These are phyloP conservation scores for Pulveroboletus sp. DNA, from an alignment of 1,284 basidiomycete genomes.

Conservation along the genomic window DNA sequence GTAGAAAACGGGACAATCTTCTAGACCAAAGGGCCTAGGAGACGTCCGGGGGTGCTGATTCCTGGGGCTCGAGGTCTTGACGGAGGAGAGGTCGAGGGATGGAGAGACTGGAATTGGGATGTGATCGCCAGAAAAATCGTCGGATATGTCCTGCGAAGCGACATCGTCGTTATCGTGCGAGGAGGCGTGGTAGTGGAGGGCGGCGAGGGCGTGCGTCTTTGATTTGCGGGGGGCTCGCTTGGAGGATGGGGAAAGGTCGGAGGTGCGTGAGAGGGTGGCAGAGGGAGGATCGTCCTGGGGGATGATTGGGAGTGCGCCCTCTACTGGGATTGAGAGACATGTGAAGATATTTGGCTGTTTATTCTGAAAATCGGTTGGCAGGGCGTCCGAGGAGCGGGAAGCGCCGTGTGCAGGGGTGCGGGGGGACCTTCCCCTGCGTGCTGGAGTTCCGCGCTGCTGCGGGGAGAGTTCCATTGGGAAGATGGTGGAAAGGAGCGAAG, in stretches of 20 bases:
- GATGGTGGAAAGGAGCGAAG: conserved; percentile 13
- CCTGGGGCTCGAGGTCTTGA: conserved; percentile 64
- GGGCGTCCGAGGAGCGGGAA: conserved; percentile 29
- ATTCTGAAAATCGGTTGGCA: conserved; percentile 40
- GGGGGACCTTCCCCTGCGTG: conserved; percentile 36
- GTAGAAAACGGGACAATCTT: conserved; percentile 89
- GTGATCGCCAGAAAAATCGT: conserved; percentile 50
- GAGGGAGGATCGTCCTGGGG: conserved; percentile 30
- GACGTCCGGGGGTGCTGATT: conserved; percentile 42
- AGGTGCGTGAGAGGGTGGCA: conserved; percentile 21
- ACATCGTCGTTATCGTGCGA: conserved; percentile 52
- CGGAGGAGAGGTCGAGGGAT: conserved; percentile 63
- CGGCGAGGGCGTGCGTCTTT: conserved; percentile 80
- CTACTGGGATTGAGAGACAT: conserved; percentile 52
- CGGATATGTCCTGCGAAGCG: conserved; percentile 42
- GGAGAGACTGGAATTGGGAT: conserved; percentile 61
- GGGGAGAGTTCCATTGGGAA: conserved; percentile 18
- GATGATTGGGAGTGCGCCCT: conserved; percentile 49
- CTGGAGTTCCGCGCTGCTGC: conserved; percentile 27
- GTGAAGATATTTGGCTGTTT: conserved; percentile 43
- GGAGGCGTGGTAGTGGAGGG: conserved; percentile 65
- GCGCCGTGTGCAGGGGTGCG: conserved; percentile 28
- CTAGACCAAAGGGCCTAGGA: conserved; percentile 78
- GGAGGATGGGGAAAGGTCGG: conserved; percentile 39
- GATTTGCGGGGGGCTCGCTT: conserved; percentile 82